phyloP scores from a whole-genome alignment of 2,329 filamentous ascomycete genomes.

The Cladosporium sp. region DNA sequence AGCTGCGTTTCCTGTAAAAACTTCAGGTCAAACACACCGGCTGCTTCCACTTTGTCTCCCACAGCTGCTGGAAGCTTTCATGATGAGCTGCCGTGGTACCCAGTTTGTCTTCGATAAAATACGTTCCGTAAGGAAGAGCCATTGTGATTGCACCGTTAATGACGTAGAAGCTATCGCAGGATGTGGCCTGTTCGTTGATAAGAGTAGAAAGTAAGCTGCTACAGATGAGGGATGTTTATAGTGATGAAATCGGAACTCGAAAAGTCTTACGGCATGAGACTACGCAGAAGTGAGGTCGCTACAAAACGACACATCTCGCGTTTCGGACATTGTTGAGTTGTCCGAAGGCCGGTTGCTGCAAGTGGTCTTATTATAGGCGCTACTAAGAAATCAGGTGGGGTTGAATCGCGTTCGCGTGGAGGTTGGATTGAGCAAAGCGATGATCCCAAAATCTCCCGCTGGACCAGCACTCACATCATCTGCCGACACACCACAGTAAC shows the following conservation, averaged over 20 bases:
- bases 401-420: background rate
- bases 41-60: conserved; percentile 75
- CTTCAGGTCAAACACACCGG: conserved; percentile 49
- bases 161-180: background rate
- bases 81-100: conserved; percentile 46
- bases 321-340: conserved; percentile 12
- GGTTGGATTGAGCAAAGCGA: background rate
- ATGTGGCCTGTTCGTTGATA: background rate
- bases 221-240: background rate
- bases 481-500: background rate
- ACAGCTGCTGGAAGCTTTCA: conserved; percentile 52
- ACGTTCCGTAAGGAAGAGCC: conserved; percentile 33
- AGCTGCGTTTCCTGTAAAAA: background rate
- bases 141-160: conserved; percentile 18
- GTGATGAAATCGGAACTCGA: background rate
- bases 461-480: background rate
- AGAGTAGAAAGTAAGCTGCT: background rate
- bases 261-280: background rate
- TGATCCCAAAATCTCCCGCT: background rate
- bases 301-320: conserved; percentile 1
- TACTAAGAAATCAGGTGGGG: conserved; percentile 3
- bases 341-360: conserved; percentile 13
- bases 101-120: conserved; percentile 51
- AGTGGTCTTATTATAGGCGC: conserved; percentile 5
- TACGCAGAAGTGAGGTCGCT: background rate